Evolutionary conservation across 2,329 filamentous ascomycete species (phyloP).

Genomic region (Penicillium concentricum): DNA sequence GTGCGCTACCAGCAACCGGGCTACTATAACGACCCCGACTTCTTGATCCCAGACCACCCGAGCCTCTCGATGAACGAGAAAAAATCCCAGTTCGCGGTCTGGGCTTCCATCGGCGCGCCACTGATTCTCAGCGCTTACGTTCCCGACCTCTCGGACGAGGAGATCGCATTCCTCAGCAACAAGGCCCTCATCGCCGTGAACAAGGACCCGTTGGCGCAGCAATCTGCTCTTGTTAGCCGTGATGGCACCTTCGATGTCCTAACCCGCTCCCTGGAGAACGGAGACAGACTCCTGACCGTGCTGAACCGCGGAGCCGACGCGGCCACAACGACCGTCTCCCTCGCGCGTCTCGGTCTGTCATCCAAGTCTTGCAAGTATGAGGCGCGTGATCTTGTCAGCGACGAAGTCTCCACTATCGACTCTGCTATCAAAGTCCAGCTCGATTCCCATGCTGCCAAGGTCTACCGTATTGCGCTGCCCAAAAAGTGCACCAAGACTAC

Average conservation of each 20-base stretch:
- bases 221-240: conserved; percentile 50
- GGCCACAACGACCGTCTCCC: conserved; percentile 31
- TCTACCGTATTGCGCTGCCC: conserved; percentile 44
- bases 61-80: conserved; percentile 46
- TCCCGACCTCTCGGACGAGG: conserved; percentile 34
- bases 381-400: conserved; percentile 49
- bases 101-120: conserved; percentile 51
- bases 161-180: conserved; percentile 42
- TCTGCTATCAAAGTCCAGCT: conserved; percentile 31
- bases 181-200: conserved; percentile 45
- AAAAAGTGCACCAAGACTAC: conserved; percentile 26
- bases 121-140: conserved; percentile 51
- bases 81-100: conserved; percentile 52
- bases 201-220: conserved; percentile 45
- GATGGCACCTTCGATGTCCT: conserved; percentile 47
- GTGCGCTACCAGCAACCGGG: conserved; percentile 47
- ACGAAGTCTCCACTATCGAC: conserved; percentile 24
- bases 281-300: conserved; percentile 49
- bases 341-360: conserved; percentile 40
- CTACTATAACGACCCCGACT: conserved; percentile 52
- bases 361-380: conserved; percentile 28
- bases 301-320: conserved; percentile 44
- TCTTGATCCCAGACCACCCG: conserved; percentile 51
- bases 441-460: conserved; percentile 41
- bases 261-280: conserved; percentile 48